These are phyloP conservation scores for Ascochyta clinopodiicola DNA, from an alignment of 2,329 filamentous ascomycete species.

Conservation along the genomic window DNA sequence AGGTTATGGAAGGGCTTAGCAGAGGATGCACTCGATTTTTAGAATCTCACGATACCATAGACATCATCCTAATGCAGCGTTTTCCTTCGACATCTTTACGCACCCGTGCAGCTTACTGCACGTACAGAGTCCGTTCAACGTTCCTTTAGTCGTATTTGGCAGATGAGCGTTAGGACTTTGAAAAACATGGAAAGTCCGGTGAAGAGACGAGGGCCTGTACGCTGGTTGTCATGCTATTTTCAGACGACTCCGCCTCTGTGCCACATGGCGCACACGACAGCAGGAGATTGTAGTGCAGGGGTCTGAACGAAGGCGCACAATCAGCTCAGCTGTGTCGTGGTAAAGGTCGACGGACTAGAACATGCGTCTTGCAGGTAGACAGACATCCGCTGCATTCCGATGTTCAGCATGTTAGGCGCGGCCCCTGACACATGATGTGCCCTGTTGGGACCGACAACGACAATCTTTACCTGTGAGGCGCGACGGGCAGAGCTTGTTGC, in stretches of 20 bases:
- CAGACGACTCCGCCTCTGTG: slow-evolving; percentile 6
- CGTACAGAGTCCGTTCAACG: not conserved
- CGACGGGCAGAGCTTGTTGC: slow-evolving; percentile 8
- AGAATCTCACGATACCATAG: slow-evolving; percentile 10
- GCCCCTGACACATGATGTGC: not conserved
- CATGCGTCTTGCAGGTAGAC: not conserved
- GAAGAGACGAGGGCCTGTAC: not conserved
- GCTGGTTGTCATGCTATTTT: slow-evolving; percentile 8
- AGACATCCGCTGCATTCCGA: too few species aligned
- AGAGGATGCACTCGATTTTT: slow-evolving; percentile 21
- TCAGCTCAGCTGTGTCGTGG: not conserved
- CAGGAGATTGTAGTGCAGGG: not conserved
- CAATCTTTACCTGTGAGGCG: slow-evolving; percentile 3
- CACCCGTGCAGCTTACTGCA: not conserved
- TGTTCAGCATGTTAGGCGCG: not conserved
- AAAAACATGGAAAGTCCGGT: not conserved
- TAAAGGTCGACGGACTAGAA: not conserved
- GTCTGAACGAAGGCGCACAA: not conserved
- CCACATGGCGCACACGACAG: not conserved
- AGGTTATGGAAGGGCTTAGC: slow-evolving; percentile 35
- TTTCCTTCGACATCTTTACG: not conserved
- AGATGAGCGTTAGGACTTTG: not conserved
- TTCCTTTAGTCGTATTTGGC: too few species aligned
- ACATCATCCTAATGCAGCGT: slow-evolving; percentile 20
- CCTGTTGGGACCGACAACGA: slow-evolving; percentile 9